Base-by-base conservation (phyloP, 306 rosid genomes). In the Oxytropis ochrocephala region DNA sequence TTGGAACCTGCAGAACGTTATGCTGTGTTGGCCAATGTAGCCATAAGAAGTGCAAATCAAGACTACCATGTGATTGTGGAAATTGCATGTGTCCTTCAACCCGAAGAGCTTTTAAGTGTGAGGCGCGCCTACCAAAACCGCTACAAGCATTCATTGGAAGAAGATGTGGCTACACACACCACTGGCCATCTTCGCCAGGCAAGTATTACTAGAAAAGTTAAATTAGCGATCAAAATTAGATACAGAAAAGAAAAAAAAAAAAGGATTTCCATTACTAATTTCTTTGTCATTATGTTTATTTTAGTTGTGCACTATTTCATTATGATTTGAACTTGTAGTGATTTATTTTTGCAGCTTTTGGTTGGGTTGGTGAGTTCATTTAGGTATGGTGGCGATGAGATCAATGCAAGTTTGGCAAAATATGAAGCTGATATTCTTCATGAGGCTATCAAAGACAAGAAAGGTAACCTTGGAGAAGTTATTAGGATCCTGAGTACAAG, bases 101-200 rank as follows among this genome's bases (percentile, higher is more conserved):
- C 96, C 5, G 85, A 93, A 74, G 96, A 90, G 66, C 84, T 93
- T 10, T 72, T 90, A 64, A 80, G 10, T 0, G 83, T 86, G 29
- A 78, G 88, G 58, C 74, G 83, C 12, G 98, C 97, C 8, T 90
- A 93, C 67, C 98, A 82, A 19, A 30, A 14, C 27, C 89, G 96
- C 33, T 86, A 79, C 85, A 80, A 79, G 72, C 91, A 46, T 24
- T 93, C 98, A 5, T 32, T 93, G 68, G 98, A 93, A 77, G 98
- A 93, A 78, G 96, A 93, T 57, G 83, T 88, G n/a, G 96, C 96
- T 14, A 58, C 84, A 5, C 70, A 77, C 13, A 83, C 93, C 72
- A 49, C 80, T 0, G 96, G 91, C 9, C 67, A 79, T 42, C 72
- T 83, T 50, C 96, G 91, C 13, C 81, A 86, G 91, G 97, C 72